phyloP scores from a whole-genome alignment of 192 early-diverging fungal genomes.

The Coemansia sp. region DNA sequence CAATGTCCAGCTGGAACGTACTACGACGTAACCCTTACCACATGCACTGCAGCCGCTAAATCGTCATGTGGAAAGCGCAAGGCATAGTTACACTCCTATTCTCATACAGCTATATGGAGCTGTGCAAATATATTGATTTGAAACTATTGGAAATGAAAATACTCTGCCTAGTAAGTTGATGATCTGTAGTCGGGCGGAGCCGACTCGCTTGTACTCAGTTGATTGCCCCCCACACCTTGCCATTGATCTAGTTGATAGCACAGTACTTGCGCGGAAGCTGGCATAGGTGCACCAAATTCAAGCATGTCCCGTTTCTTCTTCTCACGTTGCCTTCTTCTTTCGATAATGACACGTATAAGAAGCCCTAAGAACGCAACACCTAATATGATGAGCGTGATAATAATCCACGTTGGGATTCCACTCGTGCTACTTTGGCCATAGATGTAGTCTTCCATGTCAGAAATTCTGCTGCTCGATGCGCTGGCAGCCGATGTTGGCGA shows the following conservation, averaged over 20 bases:
- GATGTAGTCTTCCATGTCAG: not conserved
- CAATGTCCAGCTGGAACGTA: conserved; percentile 41
- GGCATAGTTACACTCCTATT: not conserved
- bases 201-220: no score
- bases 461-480: not conserved
- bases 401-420: not conserved
- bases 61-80: conserved; percentile 40
- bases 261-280: no score
- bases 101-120: not conserved
- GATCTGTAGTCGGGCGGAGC: not conserved
- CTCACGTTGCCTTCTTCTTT: no score
- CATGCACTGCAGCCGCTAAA: conserved; percentile 35
- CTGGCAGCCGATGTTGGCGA: not conserved
- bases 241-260: no score
- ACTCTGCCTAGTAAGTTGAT: not conserved
- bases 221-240: no score
- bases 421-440: not conserved
- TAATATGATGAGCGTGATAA: not conserved
- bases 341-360: no score
- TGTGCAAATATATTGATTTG: not conserved
- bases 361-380: no score
- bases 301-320: no score
- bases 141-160: not conserved
- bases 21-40: conserved; percentile 41
- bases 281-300: no score